Conservation (phyloP, 305 asterid genomes). For the Vinca major region DNA sequence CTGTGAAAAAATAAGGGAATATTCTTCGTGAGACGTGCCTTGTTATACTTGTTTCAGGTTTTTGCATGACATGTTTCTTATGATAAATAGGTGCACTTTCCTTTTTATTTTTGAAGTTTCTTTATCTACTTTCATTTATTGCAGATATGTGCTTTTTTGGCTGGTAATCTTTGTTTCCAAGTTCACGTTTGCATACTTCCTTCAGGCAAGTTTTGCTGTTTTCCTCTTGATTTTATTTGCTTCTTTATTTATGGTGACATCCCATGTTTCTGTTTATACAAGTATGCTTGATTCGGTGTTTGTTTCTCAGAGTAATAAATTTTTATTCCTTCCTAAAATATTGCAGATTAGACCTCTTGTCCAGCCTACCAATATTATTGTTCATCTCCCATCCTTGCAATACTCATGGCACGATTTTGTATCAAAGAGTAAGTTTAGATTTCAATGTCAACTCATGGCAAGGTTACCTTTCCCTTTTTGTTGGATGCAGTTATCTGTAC, state of each 20-base stretch:
- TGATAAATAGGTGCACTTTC: background rate
- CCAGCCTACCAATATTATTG: slow-evolving; percentile 56
- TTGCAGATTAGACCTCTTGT: slow-evolving; percentile 87
- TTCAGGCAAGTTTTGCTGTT: slow-evolving; percentile 58
- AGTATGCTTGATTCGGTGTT: background rate
- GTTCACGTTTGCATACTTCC: slow-evolving; percentile 90
- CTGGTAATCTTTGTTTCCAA: slow-evolving; percentile 85
- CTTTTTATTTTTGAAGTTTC: too few species aligned
- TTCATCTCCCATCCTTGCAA: slow-evolving; percentile 33
- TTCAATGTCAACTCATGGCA: background rate
- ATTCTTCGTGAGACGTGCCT: too few species aligned
- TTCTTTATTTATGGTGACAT: background rate
- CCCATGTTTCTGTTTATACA: background rate
- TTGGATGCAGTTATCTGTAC: background rate
- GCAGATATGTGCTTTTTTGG: slow-evolving; percentile 93
- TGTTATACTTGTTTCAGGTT: background rate
- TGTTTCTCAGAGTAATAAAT: slow-evolving; percentile 1
- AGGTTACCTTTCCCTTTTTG: background rate
- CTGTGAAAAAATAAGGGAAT: background rate
- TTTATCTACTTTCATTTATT: slow-evolving; percentile 15
- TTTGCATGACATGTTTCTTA: background rate
- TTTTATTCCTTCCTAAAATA: background rate
- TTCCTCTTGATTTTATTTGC: slow-evolving; percentile 10
- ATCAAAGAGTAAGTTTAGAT: slow-evolving; percentile 51
- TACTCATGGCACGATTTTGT: slow-evolving; percentile 92